Base-by-base conservation (phyloP, 163 green algal genomes). In the Prototheca wickerhamii region DNA sequence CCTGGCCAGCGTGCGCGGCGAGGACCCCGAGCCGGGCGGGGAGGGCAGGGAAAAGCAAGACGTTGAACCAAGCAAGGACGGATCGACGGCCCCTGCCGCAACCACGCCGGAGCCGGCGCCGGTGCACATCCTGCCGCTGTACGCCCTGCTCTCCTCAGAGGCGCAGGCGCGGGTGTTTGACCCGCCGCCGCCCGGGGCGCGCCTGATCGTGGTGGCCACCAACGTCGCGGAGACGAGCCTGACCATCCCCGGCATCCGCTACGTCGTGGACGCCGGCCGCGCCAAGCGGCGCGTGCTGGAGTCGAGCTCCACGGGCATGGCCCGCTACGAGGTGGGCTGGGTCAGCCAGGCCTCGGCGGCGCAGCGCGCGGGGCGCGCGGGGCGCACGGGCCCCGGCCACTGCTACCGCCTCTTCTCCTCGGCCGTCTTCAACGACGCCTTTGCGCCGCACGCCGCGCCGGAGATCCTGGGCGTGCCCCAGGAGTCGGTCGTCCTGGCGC, bases 211-310 rank as follows among this genome's bases (percentile, higher is more conserved):
- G 2, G 88, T 98, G 12, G 87, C 93, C 3, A 98, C 93, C 31
- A 98, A 98, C 62, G 91, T 98, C 33, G 93, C 92, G 7, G 93
- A 98, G 77, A 98, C 93, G 0, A 95, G 86, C 6, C 77, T 98
- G 29, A 98, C 93, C 64, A 97, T 98, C 55, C 93, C 93, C 50
- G 91, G 77, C 53, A 79, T 85, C 31, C 82, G 90, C 6, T 98
- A 96, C 72, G 90, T 98, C 23, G 89, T 98, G 30, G 91, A 98
- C 68, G 80, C 78, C 12, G 91, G 91, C 4, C 80, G 91, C 15
- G 83, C 80, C 56, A 97, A 98, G 77, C 79, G 92, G 78, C 89
- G 87, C 67, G 70, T 91, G 32, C 61, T 95, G 50, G 83, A 91
- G 49, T 35, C 20, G 5, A 28, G 20, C 10, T 55, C 63, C 63